Evolutionary conservation across 345 rosid species (phyloP).

Genomic region (Citrus hindsii): DNA sequence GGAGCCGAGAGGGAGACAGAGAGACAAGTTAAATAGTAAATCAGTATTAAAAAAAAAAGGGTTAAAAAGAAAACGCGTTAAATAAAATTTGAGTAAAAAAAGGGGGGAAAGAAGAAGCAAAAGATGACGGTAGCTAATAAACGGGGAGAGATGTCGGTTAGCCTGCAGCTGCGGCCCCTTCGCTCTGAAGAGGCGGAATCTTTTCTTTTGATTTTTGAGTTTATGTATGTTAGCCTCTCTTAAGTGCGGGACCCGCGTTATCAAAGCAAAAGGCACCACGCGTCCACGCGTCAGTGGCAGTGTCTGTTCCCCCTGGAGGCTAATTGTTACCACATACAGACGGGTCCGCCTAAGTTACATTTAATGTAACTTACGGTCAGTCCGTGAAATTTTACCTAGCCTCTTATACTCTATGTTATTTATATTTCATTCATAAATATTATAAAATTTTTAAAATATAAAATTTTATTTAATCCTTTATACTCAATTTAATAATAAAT

Average conservation of each 20-base stretch:
- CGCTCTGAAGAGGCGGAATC: slow-evolving; percentile 26
- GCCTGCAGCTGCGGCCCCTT: background rate
- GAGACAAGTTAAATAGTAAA: background rate
- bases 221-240: background rate
- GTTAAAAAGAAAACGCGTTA: background rate
- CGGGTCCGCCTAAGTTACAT: too few species aligned
- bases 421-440: too few species aligned
- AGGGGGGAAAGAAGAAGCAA: too few species aligned
- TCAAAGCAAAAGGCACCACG: background rate
- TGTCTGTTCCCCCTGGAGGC: too few species aligned
- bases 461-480: too few species aligned
- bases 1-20: slow-evolving; percentile 4
- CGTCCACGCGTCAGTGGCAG: too few species aligned
- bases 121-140: background rate
- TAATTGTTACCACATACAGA: too few species aligned
- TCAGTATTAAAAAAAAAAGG: background rate
- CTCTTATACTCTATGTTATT: rapidly evolving
- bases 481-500: too few species aligned
- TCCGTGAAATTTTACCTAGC: rapidly evolving
- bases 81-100: too few species aligned
- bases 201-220: slow-evolving; percentile 27
- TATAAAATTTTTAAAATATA: too few species aligned
- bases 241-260: slow-evolving; percentile 15
- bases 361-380: too few species aligned
- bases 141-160: slow-evolving; percentile 23